Conservation (phyloP, 1,139 yeast species). For the Sugiyamaella sp. region DNA sequence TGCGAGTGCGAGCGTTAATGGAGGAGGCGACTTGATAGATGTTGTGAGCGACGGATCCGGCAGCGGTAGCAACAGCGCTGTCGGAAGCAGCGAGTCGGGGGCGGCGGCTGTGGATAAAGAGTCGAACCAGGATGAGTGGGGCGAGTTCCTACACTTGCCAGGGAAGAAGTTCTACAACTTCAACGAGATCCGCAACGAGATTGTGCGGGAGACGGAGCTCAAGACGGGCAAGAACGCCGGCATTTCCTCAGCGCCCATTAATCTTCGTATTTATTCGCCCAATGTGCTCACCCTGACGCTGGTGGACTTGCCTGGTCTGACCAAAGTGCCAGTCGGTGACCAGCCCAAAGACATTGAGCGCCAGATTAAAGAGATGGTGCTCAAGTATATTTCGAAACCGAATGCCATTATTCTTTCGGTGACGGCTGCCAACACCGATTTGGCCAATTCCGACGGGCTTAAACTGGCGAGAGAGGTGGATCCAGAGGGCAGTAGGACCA, state of each 20-base stretch:
- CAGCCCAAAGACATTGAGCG: conserved; percentile 97
- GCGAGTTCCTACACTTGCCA: conserved; percentile 93
- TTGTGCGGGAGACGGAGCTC: conserved; percentile 90
- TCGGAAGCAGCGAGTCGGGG: conserved; percentile 23
- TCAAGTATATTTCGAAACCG: conserved; percentile 92
- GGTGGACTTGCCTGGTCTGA: conserved; percentile 96
- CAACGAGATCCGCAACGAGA: conserved; percentile 88
- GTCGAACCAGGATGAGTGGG: conserved; percentile 94
- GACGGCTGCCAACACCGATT: conserved; percentile 95
- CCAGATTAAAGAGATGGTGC: conserved; percentile 91
- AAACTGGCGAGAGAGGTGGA: conserved; percentile 97
- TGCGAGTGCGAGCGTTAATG: conserved; percentile 2
- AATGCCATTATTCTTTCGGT: conserved; percentile 95
- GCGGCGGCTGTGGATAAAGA: conserved; percentile 46
- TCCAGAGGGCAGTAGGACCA: conserved; percentile 95
- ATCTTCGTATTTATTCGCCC: conserved; percentile 92
- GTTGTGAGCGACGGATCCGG: background rate
- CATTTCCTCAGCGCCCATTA: conserved; percentile 89
- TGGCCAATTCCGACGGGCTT: conserved; percentile 96
- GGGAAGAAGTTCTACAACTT: conserved; percentile 86
- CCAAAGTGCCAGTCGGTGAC: conserved; percentile 99
- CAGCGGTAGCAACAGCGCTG: too few species aligned
- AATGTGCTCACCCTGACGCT: conserved; percentile 92
- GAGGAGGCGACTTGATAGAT: conserved; percentile 5
- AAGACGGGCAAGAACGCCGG: conserved; percentile 93